phyloP scores from a whole-genome alignment of 2,329 filamentous ascomycete species.

The Cytospora leucostoma region DNA sequence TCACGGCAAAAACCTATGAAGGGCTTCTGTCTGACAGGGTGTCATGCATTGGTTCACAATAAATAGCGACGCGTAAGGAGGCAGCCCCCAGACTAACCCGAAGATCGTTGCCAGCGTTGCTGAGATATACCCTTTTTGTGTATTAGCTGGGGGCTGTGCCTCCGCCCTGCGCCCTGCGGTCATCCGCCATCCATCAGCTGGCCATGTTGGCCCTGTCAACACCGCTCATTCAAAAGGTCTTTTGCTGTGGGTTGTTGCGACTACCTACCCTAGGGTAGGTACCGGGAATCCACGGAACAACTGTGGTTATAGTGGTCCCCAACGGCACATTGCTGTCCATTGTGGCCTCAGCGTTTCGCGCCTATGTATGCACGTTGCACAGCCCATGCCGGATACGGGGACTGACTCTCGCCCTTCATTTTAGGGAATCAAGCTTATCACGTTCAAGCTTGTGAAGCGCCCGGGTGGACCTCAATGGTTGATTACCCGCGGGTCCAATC shows the following conservation, averaged over 20 bases:
- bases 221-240: not conserved
- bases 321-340: not conserved
- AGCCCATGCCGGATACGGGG: not conserved
- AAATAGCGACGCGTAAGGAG: not conserved
- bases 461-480: not conserved
- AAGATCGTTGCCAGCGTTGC: too few relatives aligned
- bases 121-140: too few relatives aligned
- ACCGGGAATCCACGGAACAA: not conserved
- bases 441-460: not conserved
- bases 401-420: not conserved
- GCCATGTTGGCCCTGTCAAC: not conserved
- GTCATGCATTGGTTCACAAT: not conserved
- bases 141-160: constrained; percentile 4
- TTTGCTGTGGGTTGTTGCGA: not conserved
- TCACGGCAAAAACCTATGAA: not conserved
- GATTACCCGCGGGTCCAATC: not conserved
- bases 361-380: not conserved
- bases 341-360: not conserved
- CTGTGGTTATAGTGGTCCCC: too few relatives aligned
- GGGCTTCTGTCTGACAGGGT: too few relatives aligned
- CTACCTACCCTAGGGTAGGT: not conserved
- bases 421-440: not conserved
- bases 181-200: not conserved
- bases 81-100: too few relatives aligned
- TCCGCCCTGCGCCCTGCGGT: not conserved